Base-by-base conservation (phyloP, 129 eudicot species). In the Ambrosia artemisiifolia region DNA sequence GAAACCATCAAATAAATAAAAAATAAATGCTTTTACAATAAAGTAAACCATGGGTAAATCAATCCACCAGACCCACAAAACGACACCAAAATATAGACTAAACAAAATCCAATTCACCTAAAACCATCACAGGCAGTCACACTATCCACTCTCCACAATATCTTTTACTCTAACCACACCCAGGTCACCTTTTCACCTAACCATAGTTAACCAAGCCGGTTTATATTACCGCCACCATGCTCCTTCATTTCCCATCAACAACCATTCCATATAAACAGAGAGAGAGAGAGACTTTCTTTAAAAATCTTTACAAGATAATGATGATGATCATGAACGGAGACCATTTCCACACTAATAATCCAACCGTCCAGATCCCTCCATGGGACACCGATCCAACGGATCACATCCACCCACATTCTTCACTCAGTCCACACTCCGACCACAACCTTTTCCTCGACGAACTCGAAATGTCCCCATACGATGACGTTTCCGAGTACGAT, bases 281-380 rank as follows among this genome's bases (percentile, higher is more conserved):
- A 70, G 16, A 61, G 10, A 77, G 19, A 44, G 9, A 13, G 2
- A 11, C 7, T 54, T 28, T 24, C 10, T 40, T 40, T 40, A 14
- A 14, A 38, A 7, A 36, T 10, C 36, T 5, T 5, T 19, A 4
- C 2, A 63, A 12, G 43, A 51, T 14, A 11, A 79, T 72, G 82
- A 89, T 82, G 83, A 84, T 86, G 89, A 74, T 89, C 72, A 72
- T 82, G 46, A 82, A 86, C 59, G 47, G 72, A 51, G 90, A 83
- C 49, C 73, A 67, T 33, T 65, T 17, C 65, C 87, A 76, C 14
- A 59, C 85, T 30, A 73, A 84, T 24, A 24, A 24, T 91, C 95
- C 97, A 18, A 88, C 90, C 68, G 84, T 91, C 13, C 83, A 86
- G 24, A 49, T 88, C 40, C 95, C 91, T 3, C 78, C 83, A 2